These are phyloP conservation scores for Colletotrichum abscissum DNA, from an alignment of 2,329 filamentous ascomycete species.

Conservation along the genomic window DNA sequence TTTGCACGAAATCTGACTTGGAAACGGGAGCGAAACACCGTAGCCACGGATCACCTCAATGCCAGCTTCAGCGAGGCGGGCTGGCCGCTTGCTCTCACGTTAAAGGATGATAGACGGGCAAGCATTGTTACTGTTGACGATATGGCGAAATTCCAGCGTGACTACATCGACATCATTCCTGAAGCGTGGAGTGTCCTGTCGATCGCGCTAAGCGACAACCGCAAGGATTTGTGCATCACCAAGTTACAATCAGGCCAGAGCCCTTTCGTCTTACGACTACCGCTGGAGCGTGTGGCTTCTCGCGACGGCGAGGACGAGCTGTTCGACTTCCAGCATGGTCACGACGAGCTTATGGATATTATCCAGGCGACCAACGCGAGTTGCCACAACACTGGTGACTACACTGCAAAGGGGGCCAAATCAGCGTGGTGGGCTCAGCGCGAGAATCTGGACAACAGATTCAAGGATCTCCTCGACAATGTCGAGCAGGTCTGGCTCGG, in stretches of 20 bases:
- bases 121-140: conserved; percentile 63
- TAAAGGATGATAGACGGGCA: conserved; percentile 46
- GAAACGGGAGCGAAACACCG: conserved; percentile 69
- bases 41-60: conserved; percentile 33
- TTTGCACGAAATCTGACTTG: conserved; percentile 77
- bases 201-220: conserved; percentile 83
- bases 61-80: conserved; percentile 49
- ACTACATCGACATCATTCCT: conserved; percentile 89
- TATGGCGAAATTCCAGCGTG: conserved; percentile 75
- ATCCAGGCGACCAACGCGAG: conserved; percentile 85
- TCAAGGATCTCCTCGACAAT: conserved; percentile 83
- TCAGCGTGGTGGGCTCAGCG: conserved; percentile 91
- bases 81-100: conserved; percentile 38
- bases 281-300: conserved; percentile 83
- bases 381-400: conserved; percentile 77
- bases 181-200: conserved; percentile 87
- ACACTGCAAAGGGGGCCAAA: conserved; percentile 79
- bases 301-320: conserved; percentile 82
- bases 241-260: conserved; percentile 79
- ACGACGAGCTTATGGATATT: conserved; percentile 83
- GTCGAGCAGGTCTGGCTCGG: conserved; percentile 96
- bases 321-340: conserved; percentile 86
- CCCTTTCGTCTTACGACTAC: conserved; percentile 89
- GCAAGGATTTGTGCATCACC: conserved; percentile 89
- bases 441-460: conserved; percentile 79